These are phyloP conservation scores for Scedosporium apiospermum DNA, from an alignment of 2,329 filamentous ascomycete genomes.

Conservation along the genomic window DNA sequence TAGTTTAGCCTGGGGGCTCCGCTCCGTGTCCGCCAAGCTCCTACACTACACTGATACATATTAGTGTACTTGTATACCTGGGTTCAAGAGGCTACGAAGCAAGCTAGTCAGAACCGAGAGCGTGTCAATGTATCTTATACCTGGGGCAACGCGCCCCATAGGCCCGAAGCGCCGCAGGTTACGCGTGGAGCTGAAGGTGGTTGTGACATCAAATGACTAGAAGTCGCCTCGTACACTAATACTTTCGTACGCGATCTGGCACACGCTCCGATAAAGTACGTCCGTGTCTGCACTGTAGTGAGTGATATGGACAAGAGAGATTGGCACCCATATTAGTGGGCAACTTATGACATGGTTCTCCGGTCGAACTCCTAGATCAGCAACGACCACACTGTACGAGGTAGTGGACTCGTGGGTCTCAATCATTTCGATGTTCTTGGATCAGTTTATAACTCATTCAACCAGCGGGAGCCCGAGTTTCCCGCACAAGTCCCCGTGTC, in stretches of 20 bases:
- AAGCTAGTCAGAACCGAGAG: not conserved
- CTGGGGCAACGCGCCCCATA: conserved; percentile 1
- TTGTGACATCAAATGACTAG: not conserved
- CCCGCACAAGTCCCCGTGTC: not conserved
- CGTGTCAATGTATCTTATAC: conserved; percentile 4
- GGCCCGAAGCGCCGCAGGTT: not conserved
- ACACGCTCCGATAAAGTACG: too few relatives aligned
- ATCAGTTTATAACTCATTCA: not conserved
- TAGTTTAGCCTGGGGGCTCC: conserved; percentile 6
- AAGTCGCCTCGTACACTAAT: not conserved
- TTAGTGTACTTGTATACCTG: too few relatives aligned
- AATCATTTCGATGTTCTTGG: not conserved
- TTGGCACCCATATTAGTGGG: not conserved
- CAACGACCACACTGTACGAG: not conserved
- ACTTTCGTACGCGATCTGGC: too few relatives aligned
- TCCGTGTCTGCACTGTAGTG: too few relatives aligned
- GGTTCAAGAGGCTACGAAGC: too few relatives aligned
- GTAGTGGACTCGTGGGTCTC: not conserved
- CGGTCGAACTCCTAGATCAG: not conserved
- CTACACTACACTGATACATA: not conserved
- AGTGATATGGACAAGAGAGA: not conserved
- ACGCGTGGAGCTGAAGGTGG: conserved; percentile 2
- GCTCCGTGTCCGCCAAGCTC: conserved; percentile 5
- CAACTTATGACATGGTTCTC: not conserved
- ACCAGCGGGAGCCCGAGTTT: not conserved